A percentile compares a stretch with the other conserved stretches of the same genome.
Evolutionary conservation across 345 rosid species (phyloP).

Genomic region (Arabidopsis arenosa): DNA sequence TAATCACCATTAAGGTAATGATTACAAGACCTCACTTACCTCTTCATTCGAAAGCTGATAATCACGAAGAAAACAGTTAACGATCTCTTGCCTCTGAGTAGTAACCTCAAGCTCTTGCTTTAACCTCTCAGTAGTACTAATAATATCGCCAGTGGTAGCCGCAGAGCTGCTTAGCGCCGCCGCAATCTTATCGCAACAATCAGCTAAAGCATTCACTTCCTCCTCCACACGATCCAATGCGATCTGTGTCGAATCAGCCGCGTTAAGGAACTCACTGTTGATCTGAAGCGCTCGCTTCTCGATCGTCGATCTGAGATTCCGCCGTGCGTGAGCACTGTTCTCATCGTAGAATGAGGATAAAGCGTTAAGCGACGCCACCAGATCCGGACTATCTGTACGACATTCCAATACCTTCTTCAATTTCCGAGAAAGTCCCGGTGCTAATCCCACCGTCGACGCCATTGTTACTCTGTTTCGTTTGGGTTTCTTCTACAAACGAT

Average conservation of each 20-base stretch:
- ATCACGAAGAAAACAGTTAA: slow-evolving; percentile 92
- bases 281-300: slow-evolving; percentile 93
- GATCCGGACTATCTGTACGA: slow-evolving; percentile 87
- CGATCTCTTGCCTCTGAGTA: slow-evolving; percentile 92
- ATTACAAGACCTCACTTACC: slow-evolving; percentile 54
- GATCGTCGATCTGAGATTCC: slow-evolving; percentile 96
- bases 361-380: slow-evolving; percentile 77
- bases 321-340: slow-evolving; percentile 87
- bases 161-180: slow-evolving; percentile 84
- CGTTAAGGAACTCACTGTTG: slow-evolving; percentile 76
- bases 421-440: slow-evolving; percentile 94
- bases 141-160: slow-evolving; percentile 85
- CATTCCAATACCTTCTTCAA: slow-evolving; percentile 93
- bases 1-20: slow-evolving; percentile 10
- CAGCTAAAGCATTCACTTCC: slow-evolving; percentile 86
- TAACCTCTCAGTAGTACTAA: slow-evolving; percentile 90
- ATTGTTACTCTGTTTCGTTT: slow-evolving; percentile 25
- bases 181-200: slow-evolving; percentile 95
- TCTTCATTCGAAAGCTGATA: slow-evolving; percentile 91
- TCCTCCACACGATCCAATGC: slow-evolving; percentile 95
- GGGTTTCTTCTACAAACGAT: slow-evolving; percentile 23
- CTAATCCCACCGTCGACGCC: slow-evolving; percentile 65
- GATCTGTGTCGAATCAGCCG: slow-evolving; percentile 75
- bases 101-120: slow-evolving; percentile 90
- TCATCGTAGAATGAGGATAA: slow-evolving; percentile 83